Conservation (phyloP, 129 eudicot genomes). For the Pseudognaphalium luteoalbum region DNA sequence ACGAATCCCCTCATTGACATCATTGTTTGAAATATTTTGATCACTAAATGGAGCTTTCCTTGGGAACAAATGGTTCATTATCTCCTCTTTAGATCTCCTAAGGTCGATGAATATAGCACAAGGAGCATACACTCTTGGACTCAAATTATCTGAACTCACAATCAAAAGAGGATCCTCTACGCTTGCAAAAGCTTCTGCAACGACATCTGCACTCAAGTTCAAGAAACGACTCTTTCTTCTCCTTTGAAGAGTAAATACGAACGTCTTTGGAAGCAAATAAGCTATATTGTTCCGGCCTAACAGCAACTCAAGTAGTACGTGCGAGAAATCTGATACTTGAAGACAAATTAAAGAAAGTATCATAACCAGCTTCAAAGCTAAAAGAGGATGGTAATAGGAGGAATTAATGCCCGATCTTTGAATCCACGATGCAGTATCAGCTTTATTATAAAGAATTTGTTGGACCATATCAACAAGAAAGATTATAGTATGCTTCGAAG, state of each 20-base stretch:
- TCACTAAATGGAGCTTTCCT: not conserved
- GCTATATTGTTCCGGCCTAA: slow-evolving; percentile 21
- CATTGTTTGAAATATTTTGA: slow-evolving; percentile 6
- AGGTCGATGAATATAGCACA: slow-evolving; percentile 48
- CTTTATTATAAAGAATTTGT: slow-evolving; percentile 25
- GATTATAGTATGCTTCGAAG: not conserved
- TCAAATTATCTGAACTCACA: slow-evolving; percentile 25
- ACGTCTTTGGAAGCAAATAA: slow-evolving; percentile 47
- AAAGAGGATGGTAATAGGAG: slow-evolving; percentile 34
- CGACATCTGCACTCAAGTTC: slow-evolving; percentile 5
- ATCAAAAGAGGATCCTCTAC: slow-evolving; percentile 65
- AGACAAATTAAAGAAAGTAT: slow-evolving; percentile 44
- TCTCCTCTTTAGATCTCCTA: slow-evolving; percentile 36
- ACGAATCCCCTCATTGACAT: not conserved
- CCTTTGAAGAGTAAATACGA: slow-evolving; percentile 22
- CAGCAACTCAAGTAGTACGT: slow-evolving; percentile 25
- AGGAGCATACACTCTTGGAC: slow-evolving; percentile 19
- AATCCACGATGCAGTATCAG: slow-evolving; percentile 48
- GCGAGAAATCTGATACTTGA: slow-evolving; percentile 24
- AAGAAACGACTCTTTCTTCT: slow-evolving; percentile 11
- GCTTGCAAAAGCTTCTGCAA: slow-evolving; percentile 50
- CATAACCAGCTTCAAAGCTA: slow-evolving; percentile 55
- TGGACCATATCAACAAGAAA: slow-evolving; percentile 26
- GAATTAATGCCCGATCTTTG: slow-evolving; percentile 7
- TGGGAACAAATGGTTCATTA: slow-evolving; percentile 39